Conservation (phyloP, 139 green algal species). For the Chlamydomonas asymmetrica region DNA sequence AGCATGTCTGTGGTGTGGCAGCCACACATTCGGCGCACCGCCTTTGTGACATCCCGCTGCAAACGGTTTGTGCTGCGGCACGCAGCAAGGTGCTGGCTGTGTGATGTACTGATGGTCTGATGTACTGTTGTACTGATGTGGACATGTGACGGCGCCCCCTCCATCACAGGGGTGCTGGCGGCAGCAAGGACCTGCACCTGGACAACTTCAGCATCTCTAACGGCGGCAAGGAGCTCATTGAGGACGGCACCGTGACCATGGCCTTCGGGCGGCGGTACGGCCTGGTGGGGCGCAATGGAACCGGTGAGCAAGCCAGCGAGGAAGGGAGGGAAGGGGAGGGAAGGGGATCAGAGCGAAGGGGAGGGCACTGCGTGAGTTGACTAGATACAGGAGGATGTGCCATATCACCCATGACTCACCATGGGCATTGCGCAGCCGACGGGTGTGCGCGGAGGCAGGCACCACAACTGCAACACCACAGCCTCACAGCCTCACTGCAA, state of each 20-base stretch:
- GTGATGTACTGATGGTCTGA: too few relatives aligned
- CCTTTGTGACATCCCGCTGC: neutral
- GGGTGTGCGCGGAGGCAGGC: too few relatives aligned
- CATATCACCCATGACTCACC: too few relatives aligned
- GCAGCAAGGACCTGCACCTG: constrained; percentile 73
- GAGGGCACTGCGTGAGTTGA: too few relatives aligned
- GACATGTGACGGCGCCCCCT: neutral
- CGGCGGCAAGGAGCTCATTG: constrained; percentile 66
- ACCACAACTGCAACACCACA: too few relatives aligned
- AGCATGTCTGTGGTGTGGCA: neutral
- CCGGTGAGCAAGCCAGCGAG: constrained; percentile 32
- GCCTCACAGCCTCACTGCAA: too few relatives aligned
- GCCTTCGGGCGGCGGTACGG: constrained; percentile 81
- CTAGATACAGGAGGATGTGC: too few relatives aligned
- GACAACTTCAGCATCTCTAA: constrained; percentile 82
- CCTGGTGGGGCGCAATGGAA: constrained; percentile 83
- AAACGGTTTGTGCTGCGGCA: neutral
- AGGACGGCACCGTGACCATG: constrained; percentile 69
- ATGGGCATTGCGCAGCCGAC: too few relatives aligned
- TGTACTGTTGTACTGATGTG: too few relatives aligned
- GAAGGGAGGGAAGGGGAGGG: neutral
- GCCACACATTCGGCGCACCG: neutral
- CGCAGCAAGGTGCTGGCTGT: neutral
- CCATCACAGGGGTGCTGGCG: constrained; percentile 48
- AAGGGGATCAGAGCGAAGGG: neutral